Base-by-base conservation (phyloP, 2,329 filamentous ascomycete genomes). In the Fusarium paranaense region DNA sequence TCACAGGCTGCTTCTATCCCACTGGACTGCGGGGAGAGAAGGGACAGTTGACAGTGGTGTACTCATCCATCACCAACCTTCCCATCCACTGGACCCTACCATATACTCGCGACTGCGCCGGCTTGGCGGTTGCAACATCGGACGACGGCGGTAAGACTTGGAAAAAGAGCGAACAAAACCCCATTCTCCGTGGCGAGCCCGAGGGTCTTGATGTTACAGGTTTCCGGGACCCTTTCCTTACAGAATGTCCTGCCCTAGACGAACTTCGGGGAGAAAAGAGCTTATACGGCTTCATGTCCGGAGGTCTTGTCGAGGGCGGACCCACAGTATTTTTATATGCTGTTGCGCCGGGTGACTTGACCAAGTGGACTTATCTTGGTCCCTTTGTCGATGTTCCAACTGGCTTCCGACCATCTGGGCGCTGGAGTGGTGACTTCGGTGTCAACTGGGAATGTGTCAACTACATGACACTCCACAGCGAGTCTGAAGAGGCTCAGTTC, bases 371-470 rank as follows among this genome's bases (percentile, higher is more conserved):
- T 20, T 88, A 86, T 45, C 54, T 86, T 7, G 85, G 86, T 2
- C 81, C 82, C 5, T 76, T 89, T 27, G 72, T 84, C 6, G 79
- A 86, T 58, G 71, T 86, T 6, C 82, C 82, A 0, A 71, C 83
- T 10, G 84, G 84, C 27, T 80, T 82, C 32, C 78, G 78, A 77
- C 82, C 68, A 0, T 70, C 74, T 0, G 85, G 85, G 0, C 78
- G 80, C 56, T 89, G 87, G 86, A 84, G 83, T 0, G 85, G 87
- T 4, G 86, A 88, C 52, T 80, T 87, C 13, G 87, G 87, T 0
- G 80, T 84, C 11, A 89, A 89, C 61, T 88, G 86, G 86, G 87
- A 89, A 70, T 85, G 85, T 11, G 83, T 82, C 25, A 88, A 86
- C 71, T 83, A 88, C 54, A 78, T 85, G 71, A 85, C 83, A 0